These are phyloP conservation scores for Aspergillus proliferans DNA, from an alignment of 2,329 filamentous ascomycete genomes.

Conservation along the genomic window DNA sequence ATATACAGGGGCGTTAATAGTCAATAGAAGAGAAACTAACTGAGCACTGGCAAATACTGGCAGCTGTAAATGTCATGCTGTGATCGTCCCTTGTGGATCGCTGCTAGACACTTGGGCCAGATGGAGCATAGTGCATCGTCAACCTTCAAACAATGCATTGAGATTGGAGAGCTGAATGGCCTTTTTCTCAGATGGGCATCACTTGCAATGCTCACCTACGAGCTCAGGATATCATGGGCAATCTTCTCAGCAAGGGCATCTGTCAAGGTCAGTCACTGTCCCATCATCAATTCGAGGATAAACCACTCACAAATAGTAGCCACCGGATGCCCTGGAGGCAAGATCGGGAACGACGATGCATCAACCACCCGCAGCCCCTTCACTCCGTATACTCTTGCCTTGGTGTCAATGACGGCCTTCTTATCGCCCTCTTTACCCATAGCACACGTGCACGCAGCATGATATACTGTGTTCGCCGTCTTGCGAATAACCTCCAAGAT, in stretches of 20 bases:
- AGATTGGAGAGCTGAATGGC: not conserved
- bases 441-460: conserved; percentile 30
- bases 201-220: not conserved
- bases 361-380: conserved; percentile 29
- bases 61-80: too few relatives aligned
- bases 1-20: too few relatives aligned
- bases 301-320: conserved; percentile 27
- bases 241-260: conserved; percentile 38
- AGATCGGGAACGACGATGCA: conserved; percentile 26
- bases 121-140: too few relatives aligned
- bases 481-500: conserved; percentile 28
- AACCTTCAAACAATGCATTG: not conserved
- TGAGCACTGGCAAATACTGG: too few relatives aligned
- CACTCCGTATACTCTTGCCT: conserved; percentile 24
- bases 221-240: conserved; percentile 13
- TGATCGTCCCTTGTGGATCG: too few relatives aligned
- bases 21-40: too few relatives aligned
- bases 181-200: too few relatives aligned
- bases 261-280: not conserved
- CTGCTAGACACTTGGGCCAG: too few relatives aligned
- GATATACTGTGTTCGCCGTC: conserved; percentile 25
- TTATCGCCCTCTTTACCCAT: conserved; percentile 29
- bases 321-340: conserved; percentile 35
- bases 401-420: conserved; percentile 28
- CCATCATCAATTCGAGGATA: too few relatives aligned